Conservation (phyloP, 2,329 filamentous ascomycete genomes). For the Chaetomium globosum region DNA sequence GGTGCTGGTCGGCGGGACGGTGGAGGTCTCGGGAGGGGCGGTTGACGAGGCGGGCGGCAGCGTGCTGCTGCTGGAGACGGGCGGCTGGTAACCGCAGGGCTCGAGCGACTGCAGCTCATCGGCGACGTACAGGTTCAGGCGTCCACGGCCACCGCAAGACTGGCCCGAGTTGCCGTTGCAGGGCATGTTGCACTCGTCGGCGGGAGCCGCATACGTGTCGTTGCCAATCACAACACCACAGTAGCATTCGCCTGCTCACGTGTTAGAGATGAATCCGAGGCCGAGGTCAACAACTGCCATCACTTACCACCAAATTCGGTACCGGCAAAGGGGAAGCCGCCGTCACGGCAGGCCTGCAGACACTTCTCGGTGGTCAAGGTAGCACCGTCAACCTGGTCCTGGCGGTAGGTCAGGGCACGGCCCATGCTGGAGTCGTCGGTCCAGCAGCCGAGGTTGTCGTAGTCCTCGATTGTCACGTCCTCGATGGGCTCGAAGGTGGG, state of each 20-base stretch:
- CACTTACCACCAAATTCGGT: conserved; percentile 48
- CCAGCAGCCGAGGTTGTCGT: conserved; percentile 65
- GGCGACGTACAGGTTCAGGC: conserved; percentile 52
- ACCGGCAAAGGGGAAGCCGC: conserved; percentile 54
- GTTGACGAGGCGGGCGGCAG: conserved; percentile 22
- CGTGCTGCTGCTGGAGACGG: conserved; percentile 30
- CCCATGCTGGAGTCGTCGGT: conserved; percentile 48
- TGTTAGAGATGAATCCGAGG: conserved; percentile 11
- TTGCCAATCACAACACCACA: conserved; percentile 58
- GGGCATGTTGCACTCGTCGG: conserved; percentile 51
- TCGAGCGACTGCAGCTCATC: conserved; percentile 53
- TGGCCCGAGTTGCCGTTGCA: conserved; percentile 53
- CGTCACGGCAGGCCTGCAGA: conserved; percentile 47
- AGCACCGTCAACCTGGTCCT: conserved; percentile 43
- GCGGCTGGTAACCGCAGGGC: conserved; percentile 50
- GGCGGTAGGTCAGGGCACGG: conserved; percentile 51
- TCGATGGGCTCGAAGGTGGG: conserved; percentile 51
- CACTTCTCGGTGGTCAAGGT: conserved; percentile 50
- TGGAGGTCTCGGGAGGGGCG: conserved; percentile 19
- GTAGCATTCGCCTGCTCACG: conserved; percentile 48
- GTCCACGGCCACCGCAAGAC: conserved; percentile 49
- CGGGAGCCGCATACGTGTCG: conserved; percentile 44
- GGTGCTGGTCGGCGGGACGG: conserved; percentile 29
- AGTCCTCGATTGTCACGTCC: conserved; percentile 54
- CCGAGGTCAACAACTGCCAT: neutral